Percentiles rank a stretch among this genome's conserved stretches.
Conservation (phyloP, 176 grass and related monocot species). For the Oryza rufipogon region DNA sequence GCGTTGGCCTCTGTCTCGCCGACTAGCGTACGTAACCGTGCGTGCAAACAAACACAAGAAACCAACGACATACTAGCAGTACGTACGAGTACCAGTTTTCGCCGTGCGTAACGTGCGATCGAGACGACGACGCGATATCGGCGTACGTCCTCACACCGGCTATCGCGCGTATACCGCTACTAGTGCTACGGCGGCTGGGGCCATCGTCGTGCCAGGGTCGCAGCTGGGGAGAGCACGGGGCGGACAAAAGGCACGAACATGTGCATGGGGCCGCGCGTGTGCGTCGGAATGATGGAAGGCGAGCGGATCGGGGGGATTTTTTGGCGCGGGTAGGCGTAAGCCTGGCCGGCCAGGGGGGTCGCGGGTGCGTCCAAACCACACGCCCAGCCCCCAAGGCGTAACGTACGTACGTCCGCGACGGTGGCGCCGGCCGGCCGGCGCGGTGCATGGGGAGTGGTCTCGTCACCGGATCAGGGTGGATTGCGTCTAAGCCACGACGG, state of each 20-base stretch:
- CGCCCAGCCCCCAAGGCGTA: slow-evolving; percentile 27
- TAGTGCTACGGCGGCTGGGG: too few species aligned
- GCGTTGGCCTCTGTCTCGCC: too few species aligned
- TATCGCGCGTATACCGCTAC: too few species aligned
- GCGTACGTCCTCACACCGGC: too few species aligned
- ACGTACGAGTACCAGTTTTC: too few species aligned
- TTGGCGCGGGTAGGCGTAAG: background rate
- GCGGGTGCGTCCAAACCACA: slow-evolving; percentile 18
- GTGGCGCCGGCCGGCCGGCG: background rate
- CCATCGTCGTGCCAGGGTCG: too few species aligned
- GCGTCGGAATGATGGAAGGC: slow-evolving; percentile 56
- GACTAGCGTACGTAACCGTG: too few species aligned
- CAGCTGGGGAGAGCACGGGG: background rate
- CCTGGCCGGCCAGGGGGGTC: too few species aligned
- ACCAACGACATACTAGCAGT: too few species aligned
- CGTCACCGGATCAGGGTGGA: background rate
- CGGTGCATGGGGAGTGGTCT: background rate
- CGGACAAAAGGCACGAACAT: slow-evolving; percentile 69
- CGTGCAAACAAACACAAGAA: too few species aligned
- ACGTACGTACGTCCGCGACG: background rate
- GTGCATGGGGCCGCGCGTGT: slow-evolving; percentile 56
- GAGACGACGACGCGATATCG: too few species aligned
- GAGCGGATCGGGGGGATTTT: background rate
- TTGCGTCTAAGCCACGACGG: slow-evolving; percentile 32
- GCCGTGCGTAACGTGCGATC: too few species aligned